Evolutionary conservation across 2,329 filamentous ascomycete genomes (phyloP).

Genomic region (Pseudocercospora eumusae): DNA sequence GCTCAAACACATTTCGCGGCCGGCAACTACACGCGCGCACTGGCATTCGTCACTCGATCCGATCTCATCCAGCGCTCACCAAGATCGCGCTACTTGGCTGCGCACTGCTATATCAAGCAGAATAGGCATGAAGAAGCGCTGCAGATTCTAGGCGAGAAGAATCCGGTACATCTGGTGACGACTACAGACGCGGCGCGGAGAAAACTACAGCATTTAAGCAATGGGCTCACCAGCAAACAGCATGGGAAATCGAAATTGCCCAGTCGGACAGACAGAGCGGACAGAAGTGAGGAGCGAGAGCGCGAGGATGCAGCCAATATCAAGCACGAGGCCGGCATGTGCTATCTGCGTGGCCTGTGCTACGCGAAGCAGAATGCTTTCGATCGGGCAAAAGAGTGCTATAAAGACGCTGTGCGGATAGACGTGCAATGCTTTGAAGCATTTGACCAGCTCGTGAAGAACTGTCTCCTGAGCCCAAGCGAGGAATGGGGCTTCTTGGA

Average conservation of each 20-base stretch:
- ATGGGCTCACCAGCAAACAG: slow-evolving; percentile 49
- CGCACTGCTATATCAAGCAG: slow-evolving; percentile 92
- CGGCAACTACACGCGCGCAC: slow-evolving; percentile 89
- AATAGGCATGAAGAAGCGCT: slow-evolving; percentile 87
- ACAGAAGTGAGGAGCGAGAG: slow-evolving; percentile 63
- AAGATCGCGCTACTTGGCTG: slow-evolving; percentile 88
- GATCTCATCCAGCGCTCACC: slow-evolving; percentile 79
- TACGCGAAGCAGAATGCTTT: slow-evolving; percentile 97
- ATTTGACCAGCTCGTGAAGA: slow-evolving; percentile 96
- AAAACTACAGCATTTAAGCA: slow-evolving; percentile 67
- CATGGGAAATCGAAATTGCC: slow-evolving; percentile 44
- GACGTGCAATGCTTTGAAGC: slow-evolving; percentile 98
- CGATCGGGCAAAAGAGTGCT: slow-evolving; percentile 95
- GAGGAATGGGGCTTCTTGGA: slow-evolving; percentile 90
- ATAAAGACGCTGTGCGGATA: slow-evolving; percentile 94
- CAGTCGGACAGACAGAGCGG: slow-evolving; percentile 54
- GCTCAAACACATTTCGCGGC: slow-evolving; percentile 97
- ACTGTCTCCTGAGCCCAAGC: slow-evolving; percentile 82
- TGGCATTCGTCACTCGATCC: slow-evolving; percentile 80
- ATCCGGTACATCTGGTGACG: slow-evolving; percentile 82
- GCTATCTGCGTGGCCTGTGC: slow-evolving; percentile 88
- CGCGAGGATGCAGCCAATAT: slow-evolving; percentile 72
- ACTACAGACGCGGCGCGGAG: slow-evolving; percentile 65
- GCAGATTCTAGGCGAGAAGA: slow-evolving; percentile 82
- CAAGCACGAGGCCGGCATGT: slow-evolving; percentile 95